Percentiles rank a stretch among this genome's conserved stretches.
phyloP scores from a whole-genome alignment of 345 rosid species.

The Eucalyptus rudis region DNA sequence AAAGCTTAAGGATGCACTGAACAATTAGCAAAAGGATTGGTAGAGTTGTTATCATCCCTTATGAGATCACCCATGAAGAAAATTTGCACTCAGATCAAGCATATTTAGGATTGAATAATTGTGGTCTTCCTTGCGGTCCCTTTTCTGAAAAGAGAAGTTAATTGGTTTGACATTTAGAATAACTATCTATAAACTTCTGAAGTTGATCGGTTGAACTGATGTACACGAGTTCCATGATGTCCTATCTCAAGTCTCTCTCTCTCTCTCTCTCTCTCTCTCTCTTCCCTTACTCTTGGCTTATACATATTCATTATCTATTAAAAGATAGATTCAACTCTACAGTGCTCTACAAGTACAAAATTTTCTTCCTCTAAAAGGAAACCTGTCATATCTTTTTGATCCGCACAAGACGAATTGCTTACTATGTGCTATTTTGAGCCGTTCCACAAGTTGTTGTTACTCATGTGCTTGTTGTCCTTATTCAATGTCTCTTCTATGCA shows the following conservation, averaged over 20 bases:
- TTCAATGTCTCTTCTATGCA: slow-evolving; percentile 13
- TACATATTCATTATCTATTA: not conserved
- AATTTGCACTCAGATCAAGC: not conserved
- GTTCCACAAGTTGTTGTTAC: not conserved
- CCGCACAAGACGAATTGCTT: not conserved
- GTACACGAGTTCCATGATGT: not conserved
- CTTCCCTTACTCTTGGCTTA: not conserved
- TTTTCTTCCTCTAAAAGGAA: not conserved
- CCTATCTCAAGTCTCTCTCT: not conserved
- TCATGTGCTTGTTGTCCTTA: not conserved
- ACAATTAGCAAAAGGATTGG: not conserved
- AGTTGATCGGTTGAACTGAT: not conserved
- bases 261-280: not conserved
- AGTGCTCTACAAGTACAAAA: not conserved
- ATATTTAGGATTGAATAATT: not conserved
- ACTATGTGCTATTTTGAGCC: not conserved
- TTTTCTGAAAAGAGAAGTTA: not conserved
- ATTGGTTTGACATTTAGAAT: not conserved
- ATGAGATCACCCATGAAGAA: not conserved
- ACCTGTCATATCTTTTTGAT: not conserved
- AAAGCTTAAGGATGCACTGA: not conserved
- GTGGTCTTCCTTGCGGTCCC: not conserved
- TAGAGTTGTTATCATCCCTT: not conserved
- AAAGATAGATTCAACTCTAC: not conserved
- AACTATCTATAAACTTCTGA: not conserved